phyloP scores from a whole-genome alignment of 2,329 filamentous ascomycete species.

The Aspergillus oerlinghausenensis region DNA sequence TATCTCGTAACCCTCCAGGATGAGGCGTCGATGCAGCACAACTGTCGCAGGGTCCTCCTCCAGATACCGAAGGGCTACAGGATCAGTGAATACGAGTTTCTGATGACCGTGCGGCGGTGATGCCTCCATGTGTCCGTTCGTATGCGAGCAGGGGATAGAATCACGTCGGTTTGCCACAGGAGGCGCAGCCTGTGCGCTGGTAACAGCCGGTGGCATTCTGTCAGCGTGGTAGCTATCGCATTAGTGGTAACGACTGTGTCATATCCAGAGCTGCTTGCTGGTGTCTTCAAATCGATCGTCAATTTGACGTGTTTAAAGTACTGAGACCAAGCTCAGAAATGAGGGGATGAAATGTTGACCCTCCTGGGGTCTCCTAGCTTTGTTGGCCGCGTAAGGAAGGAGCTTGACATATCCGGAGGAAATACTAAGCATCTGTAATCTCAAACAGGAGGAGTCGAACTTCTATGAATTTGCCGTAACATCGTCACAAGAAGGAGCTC shows the following conservation, averaged over 20 bases:
- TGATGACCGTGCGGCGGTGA: conserved; percentile 41
- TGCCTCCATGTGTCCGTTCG: conserved; percentile 11
- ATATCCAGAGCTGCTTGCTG: conserved; percentile 3
- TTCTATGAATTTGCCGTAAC: conserved; percentile 5
- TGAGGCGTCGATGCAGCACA: conserved; percentile 66
- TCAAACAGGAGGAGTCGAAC: conserved; percentile 1
- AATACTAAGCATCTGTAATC: conserved; percentile 6
- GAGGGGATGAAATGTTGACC: conserved; percentile 20
- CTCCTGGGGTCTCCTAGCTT: conserved; percentile 23
- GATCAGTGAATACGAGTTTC: conserved; percentile 61
- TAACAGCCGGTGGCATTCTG: conserved; percentile 16
- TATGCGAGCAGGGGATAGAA: conserved; percentile 16
- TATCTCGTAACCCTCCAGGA: conserved; percentile 78
- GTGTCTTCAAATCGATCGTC: neutral
- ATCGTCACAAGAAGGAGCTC: neutral
- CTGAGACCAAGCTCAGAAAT: conserved; percentile 17
- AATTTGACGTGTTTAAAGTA: neutral
- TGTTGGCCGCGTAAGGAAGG: conserved; percentile 17
- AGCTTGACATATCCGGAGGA: conserved; percentile 25
- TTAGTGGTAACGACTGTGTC: conserved; percentile 1
- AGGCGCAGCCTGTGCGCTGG: conserved; percentile 18
- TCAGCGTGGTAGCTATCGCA: conserved; percentile 7
- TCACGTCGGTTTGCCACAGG: conserved; percentile 22
- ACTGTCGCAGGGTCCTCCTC: conserved; percentile 76
- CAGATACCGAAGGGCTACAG: conserved; percentile 67